phyloP scores from a whole-genome alignment of 768 basidiomycete genomes.

The Albatrellus ellisii region DNA sequence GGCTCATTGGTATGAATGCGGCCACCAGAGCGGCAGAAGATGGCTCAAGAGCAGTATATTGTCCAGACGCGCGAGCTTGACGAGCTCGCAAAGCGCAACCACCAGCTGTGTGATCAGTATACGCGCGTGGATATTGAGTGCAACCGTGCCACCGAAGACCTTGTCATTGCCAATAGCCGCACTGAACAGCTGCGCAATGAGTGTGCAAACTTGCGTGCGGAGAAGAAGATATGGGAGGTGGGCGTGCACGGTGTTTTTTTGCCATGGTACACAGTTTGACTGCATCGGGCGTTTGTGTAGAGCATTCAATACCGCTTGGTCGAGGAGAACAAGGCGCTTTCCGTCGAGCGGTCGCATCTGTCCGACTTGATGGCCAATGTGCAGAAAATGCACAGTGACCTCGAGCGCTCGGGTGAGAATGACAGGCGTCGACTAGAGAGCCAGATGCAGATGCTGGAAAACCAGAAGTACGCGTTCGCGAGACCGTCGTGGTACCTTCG shows the following conservation, averaged over 20 bases:
- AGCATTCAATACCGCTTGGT: conserved; percentile 68
- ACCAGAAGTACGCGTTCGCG: conserved; percentile 47
- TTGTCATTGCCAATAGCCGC: conserved; percentile 41
- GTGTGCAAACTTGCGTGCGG: conserved; percentile 76
- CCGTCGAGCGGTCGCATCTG: conserved; percentile 72
- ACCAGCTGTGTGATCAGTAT: conserved; percentile 61
- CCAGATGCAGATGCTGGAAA: conserved; percentile 65
- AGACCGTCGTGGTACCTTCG: not conserved
- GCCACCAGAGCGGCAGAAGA: conserved; percentile 62
- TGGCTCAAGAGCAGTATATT: conserved; percentile 54
- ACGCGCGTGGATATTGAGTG: conserved; percentile 66
- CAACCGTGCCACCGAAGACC: conserved; percentile 53
- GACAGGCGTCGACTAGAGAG: conserved; percentile 72
- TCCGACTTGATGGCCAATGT: conserved; percentile 83
- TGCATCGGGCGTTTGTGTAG: conserved; percentile 25
- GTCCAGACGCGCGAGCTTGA: conserved; percentile 55
- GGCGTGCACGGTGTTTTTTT: conserved; percentile 11
- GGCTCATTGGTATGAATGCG: not conserved
- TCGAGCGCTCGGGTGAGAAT: conserved; percentile 73
- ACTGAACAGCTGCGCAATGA: conserved; percentile 78
- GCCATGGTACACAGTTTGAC: not conserved
- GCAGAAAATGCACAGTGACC: conserved; percentile 82
- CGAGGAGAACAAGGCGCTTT: conserved; percentile 72
- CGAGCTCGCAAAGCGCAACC: conserved; percentile 52
- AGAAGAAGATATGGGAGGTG: conserved; percentile 92